Evolutionary conservation across 2,329 filamentous ascomycete genomes (phyloP).

Genomic region (Capronia epimyces): DNA sequence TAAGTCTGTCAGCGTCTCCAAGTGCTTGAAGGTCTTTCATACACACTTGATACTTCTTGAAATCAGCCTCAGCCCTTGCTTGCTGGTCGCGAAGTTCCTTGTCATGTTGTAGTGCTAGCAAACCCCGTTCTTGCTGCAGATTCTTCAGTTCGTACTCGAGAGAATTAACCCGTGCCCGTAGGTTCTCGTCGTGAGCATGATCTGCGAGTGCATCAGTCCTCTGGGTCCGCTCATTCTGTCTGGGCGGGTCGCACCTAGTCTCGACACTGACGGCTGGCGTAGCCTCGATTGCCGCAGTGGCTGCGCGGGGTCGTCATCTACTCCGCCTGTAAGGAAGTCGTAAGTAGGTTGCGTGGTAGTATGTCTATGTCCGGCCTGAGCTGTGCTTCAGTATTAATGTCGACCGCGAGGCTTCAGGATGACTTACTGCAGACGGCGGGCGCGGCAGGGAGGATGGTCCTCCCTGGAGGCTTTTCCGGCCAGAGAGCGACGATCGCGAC

Average conservation of each 20-base stretch:
- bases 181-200: slow-evolving; percentile 57
- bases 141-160: slow-evolving; percentile 83
- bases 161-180: slow-evolving; percentile 84
- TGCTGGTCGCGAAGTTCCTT: slow-evolving; percentile 77
- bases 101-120: slow-evolving; percentile 70
- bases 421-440: slow-evolving; percentile 19
- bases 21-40: slow-evolving; percentile 3
- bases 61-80: slow-evolving; percentile 78
- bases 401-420: background rate
- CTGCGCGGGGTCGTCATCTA: slow-evolving; percentile 36
- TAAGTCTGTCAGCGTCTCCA: slow-evolving; percentile 24
- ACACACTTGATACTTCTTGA: slow-evolving; percentile 57
- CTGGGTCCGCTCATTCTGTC: background rate
- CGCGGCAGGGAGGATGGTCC: slow-evolving; percentile 21
- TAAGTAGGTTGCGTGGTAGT: slow-evolving; percentile 53
- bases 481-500: slow-evolving; percentile 24
- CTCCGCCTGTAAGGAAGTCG: slow-evolving; percentile 55
- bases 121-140: slow-evolving; percentile 78
- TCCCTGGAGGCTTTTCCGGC: slow-evolving; percentile 24
- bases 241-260: slow-evolving; percentile 34
- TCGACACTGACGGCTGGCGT: slow-evolving; percentile 36
- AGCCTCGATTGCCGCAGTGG: slow-evolving; percentile 35
- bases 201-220: slow-evolving; percentile 13
- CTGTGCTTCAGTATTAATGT: background rate
- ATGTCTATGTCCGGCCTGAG: slow-evolving; percentile 24